A percentile compares a stretch with the other conserved stretches of the same genome.
Conservation (phyloP, 306 rosid species). For the Ormosia emarginata region DNA sequence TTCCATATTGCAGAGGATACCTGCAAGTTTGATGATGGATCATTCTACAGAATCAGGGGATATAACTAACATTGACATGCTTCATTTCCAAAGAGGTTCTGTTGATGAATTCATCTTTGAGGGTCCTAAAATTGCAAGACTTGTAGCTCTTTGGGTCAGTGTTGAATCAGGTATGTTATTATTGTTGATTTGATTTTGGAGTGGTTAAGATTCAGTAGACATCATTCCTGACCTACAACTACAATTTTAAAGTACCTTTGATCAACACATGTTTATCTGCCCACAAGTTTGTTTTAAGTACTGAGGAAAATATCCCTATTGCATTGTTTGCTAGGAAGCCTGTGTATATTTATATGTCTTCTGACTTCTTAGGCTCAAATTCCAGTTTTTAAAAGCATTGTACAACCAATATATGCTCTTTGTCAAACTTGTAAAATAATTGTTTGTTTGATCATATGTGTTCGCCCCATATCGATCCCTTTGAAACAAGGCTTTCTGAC, state of each 20-base stretch:
- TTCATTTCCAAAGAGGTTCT: constrained; percentile 74
- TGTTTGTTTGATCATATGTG: not conserved
- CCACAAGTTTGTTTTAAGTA: not conserved
- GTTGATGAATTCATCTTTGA: constrained; percentile 66
- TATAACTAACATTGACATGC: constrained; percentile 19
- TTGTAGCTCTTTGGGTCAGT: constrained; percentile 76
- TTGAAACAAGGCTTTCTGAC: constrained; percentile 26
- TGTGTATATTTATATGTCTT: not conserved
- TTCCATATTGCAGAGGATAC: constrained; percentile 74
- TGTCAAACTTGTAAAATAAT: not conserved
- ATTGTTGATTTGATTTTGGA: constrained; percentile 9
- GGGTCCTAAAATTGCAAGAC: constrained; percentile 63
- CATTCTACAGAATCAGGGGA: constrained; percentile 35
- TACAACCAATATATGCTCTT: not conserved
- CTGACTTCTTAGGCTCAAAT: not conserved
- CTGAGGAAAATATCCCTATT: not conserved
- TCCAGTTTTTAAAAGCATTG: not conserved
- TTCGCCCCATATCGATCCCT: not conserved
- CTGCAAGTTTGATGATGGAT: constrained; percentile 45
- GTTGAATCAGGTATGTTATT: constrained; percentile 77
- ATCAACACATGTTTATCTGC: not conserved
- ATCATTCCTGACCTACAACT: not conserved
- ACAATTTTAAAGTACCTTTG: not conserved
- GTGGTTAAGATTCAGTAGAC: not conserved
- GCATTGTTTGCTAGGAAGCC: constrained; percentile 9